Evolutionary conservation across 768 basidiomycete genomes (phyloP).

Genomic region (Suillus luteus): DNA sequence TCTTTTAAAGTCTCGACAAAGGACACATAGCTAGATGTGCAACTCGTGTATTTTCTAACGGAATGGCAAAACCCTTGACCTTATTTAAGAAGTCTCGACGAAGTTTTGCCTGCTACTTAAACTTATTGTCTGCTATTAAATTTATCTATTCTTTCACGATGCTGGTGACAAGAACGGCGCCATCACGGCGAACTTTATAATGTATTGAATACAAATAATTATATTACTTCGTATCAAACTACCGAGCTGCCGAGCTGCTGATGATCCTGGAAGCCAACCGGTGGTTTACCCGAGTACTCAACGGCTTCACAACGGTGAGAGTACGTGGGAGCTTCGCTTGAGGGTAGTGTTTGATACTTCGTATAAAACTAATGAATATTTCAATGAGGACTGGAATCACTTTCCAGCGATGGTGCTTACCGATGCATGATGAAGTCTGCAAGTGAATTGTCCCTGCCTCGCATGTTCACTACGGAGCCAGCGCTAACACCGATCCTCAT

Average conservation of each 20-base stretch:
- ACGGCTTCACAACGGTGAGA: conserved; percentile 3
- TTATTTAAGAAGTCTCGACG: background rate
- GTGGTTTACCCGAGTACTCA: background rate
- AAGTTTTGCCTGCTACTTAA: background rate
- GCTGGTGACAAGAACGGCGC: background rate
- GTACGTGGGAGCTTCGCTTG: background rate
- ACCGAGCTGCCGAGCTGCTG: background rate
- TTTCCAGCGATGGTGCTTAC: background rate
- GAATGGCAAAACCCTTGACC: too few relatives aligned
- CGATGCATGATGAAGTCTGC: conserved; percentile 16
- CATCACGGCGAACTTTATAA: background rate
- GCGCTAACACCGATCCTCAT: conserved; percentile 10
- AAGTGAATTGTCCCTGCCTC: background rate
- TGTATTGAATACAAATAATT: background rate
- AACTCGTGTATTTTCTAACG: too few relatives aligned
- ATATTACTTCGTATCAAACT: background rate
- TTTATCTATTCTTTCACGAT: background rate
- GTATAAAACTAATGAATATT: conserved; percentile 4
- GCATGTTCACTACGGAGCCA: conserved; percentile 13
- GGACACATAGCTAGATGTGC: too few relatives aligned
- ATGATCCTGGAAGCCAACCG: background rate
- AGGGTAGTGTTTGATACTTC: background rate
- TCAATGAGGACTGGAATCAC: background rate
- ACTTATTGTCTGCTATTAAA: background rate
- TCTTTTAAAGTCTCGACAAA: too few relatives aligned